Evolutionary conservation across 2,329 filamentous ascomycete species (phyloP), one percentile per base, ranked within the genome.

Genomic region (Cyclaneusma minus): DNA sequence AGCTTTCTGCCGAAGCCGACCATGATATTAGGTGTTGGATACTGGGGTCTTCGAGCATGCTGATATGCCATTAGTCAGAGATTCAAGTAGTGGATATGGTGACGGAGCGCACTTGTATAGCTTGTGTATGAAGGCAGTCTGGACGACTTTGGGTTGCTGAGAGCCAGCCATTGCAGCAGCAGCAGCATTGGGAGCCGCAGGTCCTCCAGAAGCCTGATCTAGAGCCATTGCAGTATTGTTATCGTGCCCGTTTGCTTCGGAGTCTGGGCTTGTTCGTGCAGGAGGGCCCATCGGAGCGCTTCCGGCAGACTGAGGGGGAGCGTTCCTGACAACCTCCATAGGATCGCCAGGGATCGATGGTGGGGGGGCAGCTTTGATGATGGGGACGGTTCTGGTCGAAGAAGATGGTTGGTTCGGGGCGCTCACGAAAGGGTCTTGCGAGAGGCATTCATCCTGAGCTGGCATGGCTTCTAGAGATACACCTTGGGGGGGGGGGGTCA

Each of bases 51-150:
- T 98, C 89, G 35, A 98, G 63, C 89, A 98, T 95, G 56, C 87
- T 95, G 47, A 37, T 23, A 25, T 19, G 30, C 9, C 9, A 32
- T 43, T 26, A 45, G n/a, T n/a, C n/a, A n/a, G 18, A 20, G 18
- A 7, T 11, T 7, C 8, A 8, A 7, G 8, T 20, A 7, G 8
- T 20, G 8, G 18, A 20, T 11, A 24, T n/a, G n/a, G 14, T 22
- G 21, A 14, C 28, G 17, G 31, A 31, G 48, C 76, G 47, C 63
- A 94, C 85, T 91, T 94, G 63, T 95, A 98, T 18, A 98, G 69
- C 54, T 98, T 98, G 54, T 98, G 89, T 38, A 98, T 95, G 46
- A 98, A 98, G 13, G 89, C 89, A 7, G 89, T 95, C 56, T 98
- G 89, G 10, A 95, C 84, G 22, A 94, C 87, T 56, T 98, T 98